Percentiles rank a stretch among this genome's conserved stretches.
Conservation (phyloP, 164 flowering plant species). For the Pachysandra terminalis region DNA sequence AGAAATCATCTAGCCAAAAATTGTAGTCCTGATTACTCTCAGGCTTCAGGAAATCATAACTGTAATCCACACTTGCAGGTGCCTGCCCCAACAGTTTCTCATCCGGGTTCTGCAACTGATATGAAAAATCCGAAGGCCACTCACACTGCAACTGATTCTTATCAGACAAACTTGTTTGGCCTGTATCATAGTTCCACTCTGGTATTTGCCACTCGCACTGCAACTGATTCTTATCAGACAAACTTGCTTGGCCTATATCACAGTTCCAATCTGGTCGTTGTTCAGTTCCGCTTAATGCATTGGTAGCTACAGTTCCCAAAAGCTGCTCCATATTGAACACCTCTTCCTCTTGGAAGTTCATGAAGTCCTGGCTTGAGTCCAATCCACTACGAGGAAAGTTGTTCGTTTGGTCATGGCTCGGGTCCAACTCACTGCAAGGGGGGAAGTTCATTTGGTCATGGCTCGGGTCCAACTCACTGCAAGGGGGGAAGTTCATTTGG, state of each 20-base stretch:
- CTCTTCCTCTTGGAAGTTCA: constrained; percentile 45
- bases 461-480: too few species aligned
- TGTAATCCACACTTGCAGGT: constrained; percentile 21
- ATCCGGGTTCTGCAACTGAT: constrained; percentile 38
- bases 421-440: too few species aligned
- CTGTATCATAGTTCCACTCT: not conserved
- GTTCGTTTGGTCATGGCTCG: too few species aligned
- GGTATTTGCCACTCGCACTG: constrained; percentile 6
- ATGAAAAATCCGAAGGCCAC: constrained; percentile 21
- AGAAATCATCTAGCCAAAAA: constrained; percentile 23
- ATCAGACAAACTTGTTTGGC: not conserved
- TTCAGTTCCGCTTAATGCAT: not conserved
- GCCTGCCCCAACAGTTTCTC: constrained; percentile 36
- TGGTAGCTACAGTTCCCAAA: constrained; percentile 17
- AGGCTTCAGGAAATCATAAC: constrained; percentile 34
- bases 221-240: not conserved
- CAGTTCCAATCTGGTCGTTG: not conserved
- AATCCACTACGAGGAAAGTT: too few species aligned
- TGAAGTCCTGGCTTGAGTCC: too few species aligned
- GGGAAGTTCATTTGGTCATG: too few species aligned
- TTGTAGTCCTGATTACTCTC: not conserved
- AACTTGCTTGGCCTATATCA: not conserved
- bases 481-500: too few species aligned
- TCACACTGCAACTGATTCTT: constrained; percentile 5
- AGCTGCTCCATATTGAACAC: constrained; percentile 52